Conservation (phyloP, 2,329 filamentous ascomycete genomes). For the Fusarium bactridioides region DNA sequence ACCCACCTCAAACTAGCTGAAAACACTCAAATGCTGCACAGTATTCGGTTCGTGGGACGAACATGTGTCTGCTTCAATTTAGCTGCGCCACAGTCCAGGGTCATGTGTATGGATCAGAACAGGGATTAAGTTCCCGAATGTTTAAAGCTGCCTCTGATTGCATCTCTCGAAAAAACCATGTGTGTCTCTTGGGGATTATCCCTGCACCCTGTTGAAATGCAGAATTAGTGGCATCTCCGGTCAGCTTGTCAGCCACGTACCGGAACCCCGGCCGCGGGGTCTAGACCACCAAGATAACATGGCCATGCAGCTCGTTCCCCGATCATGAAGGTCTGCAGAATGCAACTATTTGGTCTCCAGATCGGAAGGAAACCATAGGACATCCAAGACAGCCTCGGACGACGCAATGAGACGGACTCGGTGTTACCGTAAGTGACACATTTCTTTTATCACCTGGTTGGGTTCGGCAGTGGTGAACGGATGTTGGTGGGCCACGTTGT, state of each 20-base stretch:
- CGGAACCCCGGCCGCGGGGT: conserved; percentile 21
- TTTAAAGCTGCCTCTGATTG: conserved; percentile 5
- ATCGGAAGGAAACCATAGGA: conserved; percentile 17
- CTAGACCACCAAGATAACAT: conserved; percentile 20
- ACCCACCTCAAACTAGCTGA: background rate
- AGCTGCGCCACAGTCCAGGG: conserved; percentile 10
- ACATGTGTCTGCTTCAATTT: background rate
- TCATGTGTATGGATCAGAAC: conserved; percentile 3
- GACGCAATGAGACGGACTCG: background rate
- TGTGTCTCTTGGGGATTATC: background rate
- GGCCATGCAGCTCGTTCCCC: background rate
- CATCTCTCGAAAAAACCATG: background rate
- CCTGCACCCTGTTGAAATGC: background rate
- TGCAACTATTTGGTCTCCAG: conserved; percentile 3
- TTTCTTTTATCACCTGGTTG: background rate
- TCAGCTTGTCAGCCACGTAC: conserved; percentile 1
- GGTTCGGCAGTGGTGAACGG: conserved; percentile 10
- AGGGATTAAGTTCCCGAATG: conserved; percentile 17
- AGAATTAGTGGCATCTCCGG: background rate
- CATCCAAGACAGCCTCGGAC: background rate
- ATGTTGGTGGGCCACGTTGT: conserved; percentile 15
- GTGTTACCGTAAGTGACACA: conserved; percentile 1
- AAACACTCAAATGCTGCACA: background rate
- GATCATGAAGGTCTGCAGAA: conserved; percentile 6
- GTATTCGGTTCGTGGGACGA: background rate